Evolutionary conservation across 345 rosid genomes (phyloP).

Genomic region (rapeseed (Brassica napus)): DNA sequence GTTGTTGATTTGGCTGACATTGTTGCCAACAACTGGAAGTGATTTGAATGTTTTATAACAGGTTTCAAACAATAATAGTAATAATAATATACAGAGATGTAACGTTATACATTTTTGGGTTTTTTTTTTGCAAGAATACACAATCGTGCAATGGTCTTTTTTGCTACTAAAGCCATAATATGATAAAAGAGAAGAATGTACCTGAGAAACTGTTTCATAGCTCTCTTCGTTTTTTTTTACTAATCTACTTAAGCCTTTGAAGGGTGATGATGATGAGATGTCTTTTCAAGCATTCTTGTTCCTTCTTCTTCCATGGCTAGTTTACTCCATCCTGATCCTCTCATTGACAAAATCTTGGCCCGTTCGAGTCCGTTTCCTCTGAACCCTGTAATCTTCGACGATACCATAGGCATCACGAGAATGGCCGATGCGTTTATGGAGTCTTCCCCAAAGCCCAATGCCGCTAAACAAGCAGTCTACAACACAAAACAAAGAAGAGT

Average conservation of each 20-base stretch:
- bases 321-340: slow-evolving; percentile 68
- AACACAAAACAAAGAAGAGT: slow-evolving; percentile 17
- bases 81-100: slow-evolving; percentile 33
- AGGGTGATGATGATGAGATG: slow-evolving; percentile 28
- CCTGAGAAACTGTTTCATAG: slow-evolving; percentile 25
- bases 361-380: slow-evolving; percentile 72
- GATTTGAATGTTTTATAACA: slow-evolving; percentile 20
- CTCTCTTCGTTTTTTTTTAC: slow-evolving; percentile 25
- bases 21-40: slow-evolving; percentile 88
- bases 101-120: slow-evolving; percentile 23
- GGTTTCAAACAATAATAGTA: slow-evolving; percentile 1
- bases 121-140: slow-evolving; percentile 32
- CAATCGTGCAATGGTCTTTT: slow-evolving; percentile 24
- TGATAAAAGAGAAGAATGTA: slow-evolving; percentile 28
- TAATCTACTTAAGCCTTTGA: slow-evolving; percentile 41
- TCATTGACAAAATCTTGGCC: slow-evolving; percentile 60
- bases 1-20: slow-evolving; percentile 95
- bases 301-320: slow-evolving; percentile 43
- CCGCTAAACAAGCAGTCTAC: slow-evolving; percentile 72
- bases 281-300: slow-evolving; percentile 41
- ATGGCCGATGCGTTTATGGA: slow-evolving; percentile 94
- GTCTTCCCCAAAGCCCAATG: slow-evolving; percentile 83
- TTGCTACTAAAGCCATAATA: slow-evolving; percentile 26
- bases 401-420: slow-evolving; percentile 97
- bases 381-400: slow-evolving; percentile 87